Conservation (phyloP, 192 early-diverging fungal genomes). For the Bifiguratus adelaidae region DNA sequence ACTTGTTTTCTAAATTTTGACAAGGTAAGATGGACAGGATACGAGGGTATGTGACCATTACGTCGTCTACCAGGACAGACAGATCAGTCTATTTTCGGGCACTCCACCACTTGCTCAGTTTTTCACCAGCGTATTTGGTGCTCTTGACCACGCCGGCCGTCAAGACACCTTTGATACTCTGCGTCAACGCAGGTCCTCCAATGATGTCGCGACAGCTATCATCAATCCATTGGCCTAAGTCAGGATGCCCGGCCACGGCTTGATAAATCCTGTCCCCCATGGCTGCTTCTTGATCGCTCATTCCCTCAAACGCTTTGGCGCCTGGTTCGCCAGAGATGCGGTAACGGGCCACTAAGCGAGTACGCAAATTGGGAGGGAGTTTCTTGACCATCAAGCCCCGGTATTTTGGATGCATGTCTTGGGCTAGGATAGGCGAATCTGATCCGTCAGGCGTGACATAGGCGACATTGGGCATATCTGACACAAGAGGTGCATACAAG, state of each 20-base stretch:
- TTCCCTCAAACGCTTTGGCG: no score
- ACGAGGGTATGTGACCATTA: no score
- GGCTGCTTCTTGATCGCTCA: constrained; percentile 4
- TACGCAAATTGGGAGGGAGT: constrained; percentile 69
- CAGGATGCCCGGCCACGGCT: constrained; percentile 24
- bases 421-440: constrained; percentile 23
- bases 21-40: no score
- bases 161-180: constrained; percentile 85
- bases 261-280: constrained; percentile 24
- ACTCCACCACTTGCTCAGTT: constrained; percentile 41
- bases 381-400: constrained; percentile 65
- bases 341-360: constrained; percentile 33
- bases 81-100: constrained; percentile 28
- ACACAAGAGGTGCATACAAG: constrained; percentile 39
- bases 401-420: constrained; percentile 48
- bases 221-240: constrained; percentile 19
- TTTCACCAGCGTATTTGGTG: constrained; percentile 45
- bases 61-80: no score
- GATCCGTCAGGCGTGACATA: not conserved
- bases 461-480: constrained; percentile 35
- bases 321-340: constrained; percentile 16
- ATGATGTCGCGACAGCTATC: constrained; percentile 18
- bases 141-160: constrained; percentile 72
- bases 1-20: no score
- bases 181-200: constrained; percentile 69